Base-by-base conservation (phyloP, 257 asterid species). In the Henckelia pumila region DNA sequence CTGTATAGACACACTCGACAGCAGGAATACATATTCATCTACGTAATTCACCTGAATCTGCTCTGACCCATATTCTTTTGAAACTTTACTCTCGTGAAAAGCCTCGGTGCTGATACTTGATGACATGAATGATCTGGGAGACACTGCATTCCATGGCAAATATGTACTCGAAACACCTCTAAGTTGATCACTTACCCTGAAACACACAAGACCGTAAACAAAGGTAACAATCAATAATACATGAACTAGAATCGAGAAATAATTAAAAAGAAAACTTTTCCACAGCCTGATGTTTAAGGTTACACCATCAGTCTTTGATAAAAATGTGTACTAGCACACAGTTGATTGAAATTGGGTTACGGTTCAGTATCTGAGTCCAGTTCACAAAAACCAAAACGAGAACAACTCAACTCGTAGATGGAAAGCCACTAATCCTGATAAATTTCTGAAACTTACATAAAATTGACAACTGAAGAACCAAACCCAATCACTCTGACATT, bases 21-120 rank as follows among this genome's bases (percentile, higher is more conserved):
- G 52, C 70, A 64, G 33, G 61, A 64, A 47, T 35, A 47, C 63
- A 59, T 56, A 72, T 49, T 73, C 63, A 59, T 17, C 30, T 65
- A 75, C 61, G 70, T 56, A 73, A 19, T 79, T 81, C 59, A 94
- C 97, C 97, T 94, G 99, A 84, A 94, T 94, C 78, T 94, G 99
- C 28, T 94, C 96, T 14, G 99, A 89, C 63, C 97, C 96, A 76
- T 94, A 94, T 61, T 84, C 96, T 66, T 81, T 83, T 20, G 90
- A 79, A 69, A 26, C 82, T 35, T 72, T 74, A 70, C 71, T 74
- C 65, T 85, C 91, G 35, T 75, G 78, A 76, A 85, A 74, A 69
- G 94, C 82, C 50, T 94, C 97, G 2, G 82, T 78, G 63, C 76
- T 70, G 80, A 77, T 67, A 71, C 81, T 85, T 55, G 97, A 78